These are phyloP conservation scores for Pseudocercospora vitis DNA, from an alignment of 2,329 filamentous ascomycete species.

Conservation along the genomic window DNA sequence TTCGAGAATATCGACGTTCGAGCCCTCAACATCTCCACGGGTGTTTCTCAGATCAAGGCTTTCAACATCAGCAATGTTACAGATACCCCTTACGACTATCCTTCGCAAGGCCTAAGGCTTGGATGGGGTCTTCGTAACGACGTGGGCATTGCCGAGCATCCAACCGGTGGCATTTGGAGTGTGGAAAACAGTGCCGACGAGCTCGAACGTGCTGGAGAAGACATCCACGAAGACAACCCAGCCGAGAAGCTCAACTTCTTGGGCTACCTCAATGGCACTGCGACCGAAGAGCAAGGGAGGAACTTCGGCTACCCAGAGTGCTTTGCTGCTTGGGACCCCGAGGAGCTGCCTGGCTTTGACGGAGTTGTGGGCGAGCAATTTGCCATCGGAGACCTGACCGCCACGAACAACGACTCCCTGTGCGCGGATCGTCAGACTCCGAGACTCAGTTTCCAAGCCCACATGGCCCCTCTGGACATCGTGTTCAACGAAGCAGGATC, in stretches of 20 bases:
- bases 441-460: constrained; percentile 62
- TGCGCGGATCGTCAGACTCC: constrained; percentile 47
- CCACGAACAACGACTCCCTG: constrained; percentile 49
- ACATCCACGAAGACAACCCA: constrained; percentile 61
- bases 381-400: constrained; percentile 43
- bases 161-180: constrained; percentile 52
- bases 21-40: constrained; percentile 54
- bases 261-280: constrained; percentile 59
- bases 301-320: constrained; percentile 74
- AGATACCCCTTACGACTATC: constrained; percentile 48
- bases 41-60: constrained; percentile 67
- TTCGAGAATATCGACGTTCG: constrained; percentile 60
- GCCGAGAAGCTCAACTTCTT: constrained; percentile 74
- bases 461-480: constrained; percentile 71
- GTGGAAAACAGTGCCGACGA: constrained; percentile 73
- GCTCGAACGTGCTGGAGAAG: constrained; percentile 40
- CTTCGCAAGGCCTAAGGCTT: constrained; percentile 52
- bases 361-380: constrained; percentile 52
- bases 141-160: constrained; percentile 68
- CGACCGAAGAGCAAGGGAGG: constrained; percentile 42
- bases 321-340: constrained; percentile 64
- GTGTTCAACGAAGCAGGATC: constrained; percentile 62
- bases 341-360: constrained; percentile 49
- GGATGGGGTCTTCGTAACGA: constrained; percentile 73
- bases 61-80: constrained; percentile 55